Evolutionary conservation across 2,329 filamentous ascomycete species (phyloP), one percentile per base, ranked within the genome.

Genomic region (Phoma sp.): DNA sequence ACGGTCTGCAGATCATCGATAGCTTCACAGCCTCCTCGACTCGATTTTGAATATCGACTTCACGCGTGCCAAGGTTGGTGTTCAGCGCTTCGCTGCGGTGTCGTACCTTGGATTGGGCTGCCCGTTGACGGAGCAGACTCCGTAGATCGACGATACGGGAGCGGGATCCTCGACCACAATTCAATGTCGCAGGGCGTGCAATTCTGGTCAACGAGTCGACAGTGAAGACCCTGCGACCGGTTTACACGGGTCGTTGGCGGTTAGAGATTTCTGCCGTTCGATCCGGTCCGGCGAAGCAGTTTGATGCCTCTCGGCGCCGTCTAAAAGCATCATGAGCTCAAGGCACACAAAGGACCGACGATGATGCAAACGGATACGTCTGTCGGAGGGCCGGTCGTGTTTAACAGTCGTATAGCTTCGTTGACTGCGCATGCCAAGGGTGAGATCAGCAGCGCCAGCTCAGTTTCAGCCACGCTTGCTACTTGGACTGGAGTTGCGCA

Each of bases 391-490:
- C 22, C 46, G 35, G 43, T 19, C 38, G 17, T 29, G 10, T 47
- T 41, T 37, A 50, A 41, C 43, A 48, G 32, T 37, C 53, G 43
- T 38, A 54, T 47, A 36, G 55, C 25, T 48, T 40, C 50, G 22
- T 29, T 38, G 40, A 39, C 32, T 54, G 54, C 44, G 50, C 44
- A 47, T 27, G 64, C 63, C 63, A 67, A 65, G 63, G 48, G 49
- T 9, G 37, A 47, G 64, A 67, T 65, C 63, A 61, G 52, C 62
- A 57, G 49, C 43, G 50, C 58, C 43, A 58, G 43, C 32, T 51
- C 57, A 17, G 69, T 70, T 71, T 69, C 69, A 70, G 67, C 62
- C 61, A 65, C 48, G 60, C 63, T 63, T 70, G 58, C 61, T 55
- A 50, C 39, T 56, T 36, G 52, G 53, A 58, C 54, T 58, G 51